phyloP scores from a whole-genome alignment of 805 yeast genomes.

The Zygoascus ofunaensis region DNA sequence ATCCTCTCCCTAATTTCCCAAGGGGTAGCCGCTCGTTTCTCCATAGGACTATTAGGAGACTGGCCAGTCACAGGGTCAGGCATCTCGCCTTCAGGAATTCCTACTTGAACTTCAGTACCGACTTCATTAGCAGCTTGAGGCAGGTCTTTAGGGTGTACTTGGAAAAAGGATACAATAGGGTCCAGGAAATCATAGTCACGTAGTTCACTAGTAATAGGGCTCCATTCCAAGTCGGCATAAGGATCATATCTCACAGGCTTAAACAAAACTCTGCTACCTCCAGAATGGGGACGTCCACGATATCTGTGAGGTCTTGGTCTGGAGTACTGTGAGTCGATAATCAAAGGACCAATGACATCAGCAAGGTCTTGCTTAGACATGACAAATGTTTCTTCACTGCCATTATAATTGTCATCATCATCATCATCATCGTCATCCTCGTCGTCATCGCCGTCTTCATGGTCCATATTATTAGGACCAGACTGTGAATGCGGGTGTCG shows the following conservation, averaged over 20 bases:
- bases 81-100: conserved; percentile 1
- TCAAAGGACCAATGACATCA: not conserved
- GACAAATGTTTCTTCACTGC: not conserved
- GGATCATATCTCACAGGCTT: not conserved
- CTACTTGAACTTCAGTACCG: not conserved
- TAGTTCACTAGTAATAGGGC: not conserved
- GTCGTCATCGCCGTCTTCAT: not conserved
- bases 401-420: not conserved
- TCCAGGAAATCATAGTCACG: not conserved
- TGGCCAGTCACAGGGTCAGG: not conserved
- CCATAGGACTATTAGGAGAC: not conserved
- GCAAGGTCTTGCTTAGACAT: not conserved
- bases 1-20: conserved; percentile 1
- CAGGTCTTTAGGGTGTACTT: too few relatives aligned
- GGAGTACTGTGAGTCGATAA: not conserved
- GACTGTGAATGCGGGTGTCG: too few relatives aligned
- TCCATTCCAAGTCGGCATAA: not conserved
- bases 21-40: not conserved
- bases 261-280: not conserved
- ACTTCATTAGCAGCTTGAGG: not conserved
- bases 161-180: not conserved
- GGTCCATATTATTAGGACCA: not conserved
- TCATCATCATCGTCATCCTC: not conserved
- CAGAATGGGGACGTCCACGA: not conserved
- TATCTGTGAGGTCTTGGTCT: not conserved